Evolutionary conservation across 2,329 filamentous ascomycete species (phyloP), one percentile per base, ranked within the genome.

Genomic region (Sphaerulina populicola): DNA sequence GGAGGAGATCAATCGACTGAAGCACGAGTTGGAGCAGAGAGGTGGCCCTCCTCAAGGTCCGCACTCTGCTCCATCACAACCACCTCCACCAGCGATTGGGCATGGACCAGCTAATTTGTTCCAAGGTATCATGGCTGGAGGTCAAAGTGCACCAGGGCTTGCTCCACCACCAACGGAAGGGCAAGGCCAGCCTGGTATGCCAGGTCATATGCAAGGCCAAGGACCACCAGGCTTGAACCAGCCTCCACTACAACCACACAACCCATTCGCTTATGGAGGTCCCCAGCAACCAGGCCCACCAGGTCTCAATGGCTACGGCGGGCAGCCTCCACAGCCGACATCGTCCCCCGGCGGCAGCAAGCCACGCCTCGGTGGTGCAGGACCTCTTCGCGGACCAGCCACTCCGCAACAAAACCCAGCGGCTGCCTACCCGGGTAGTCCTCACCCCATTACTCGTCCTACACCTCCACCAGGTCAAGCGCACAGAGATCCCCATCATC

Each of bases 91-190:
- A 33, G 74, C 88, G 44, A 86, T 97, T 60, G 88, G 89, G 27
- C 86, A 94, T 65, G 90, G 91, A 23, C 82, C 82, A 50, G 91
- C 86, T 68, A 93, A 94, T 65, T 78, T 97, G 37, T 97, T 98
- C 66, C 89, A 88, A 60, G 89, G 88, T 51, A 95, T 97, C 66
- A 97, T 98, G 88, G 82, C 90, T 50, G 91, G 91, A 58, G 82
- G 84, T 63, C 88, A 91, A 72, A 86, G 84, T 62, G 88, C 86
- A 55, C 86, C 88, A 57, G 88, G 87, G 54, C 83, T 94, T 61
- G 89, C 89, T 2, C 73, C 73, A 58, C 62, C 62, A 41, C 66
- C 65, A 18, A 80, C 81, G 69, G 76, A 80, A 61, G 75, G 79
- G 62, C 78, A 77, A 66, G 76, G 77, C 57, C 77, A 77, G 63